phyloP scores from a whole-genome alignment of 345 rosid genomes.

The Gossypium anomalum region DNA sequence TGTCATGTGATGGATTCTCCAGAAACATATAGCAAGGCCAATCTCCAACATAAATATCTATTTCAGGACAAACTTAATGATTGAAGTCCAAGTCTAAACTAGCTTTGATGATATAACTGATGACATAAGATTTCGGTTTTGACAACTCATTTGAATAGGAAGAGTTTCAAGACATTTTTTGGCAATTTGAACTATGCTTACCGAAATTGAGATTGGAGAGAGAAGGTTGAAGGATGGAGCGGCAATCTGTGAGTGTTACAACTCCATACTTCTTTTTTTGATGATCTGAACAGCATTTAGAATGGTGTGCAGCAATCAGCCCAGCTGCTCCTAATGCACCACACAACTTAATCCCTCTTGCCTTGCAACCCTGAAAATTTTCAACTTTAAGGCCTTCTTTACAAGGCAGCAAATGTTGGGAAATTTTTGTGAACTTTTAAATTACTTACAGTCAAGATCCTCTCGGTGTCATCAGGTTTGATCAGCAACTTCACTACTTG shows the following conservation, averaged over 20 bases:
- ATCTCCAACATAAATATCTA: not conserved
- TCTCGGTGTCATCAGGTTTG: slow-evolving; percentile 22
- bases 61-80: not conserved
- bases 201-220: slow-evolving; percentile 33
- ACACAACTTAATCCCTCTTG: slow-evolving; percentile 26
- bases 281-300: slow-evolving; percentile 8
- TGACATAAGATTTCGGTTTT: not conserved
- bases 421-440: too few species aligned
- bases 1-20: not conserved
- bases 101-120: not conserved
- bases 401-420: too few species aligned
- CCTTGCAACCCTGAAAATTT: slow-evolving; percentile 22
- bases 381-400: not conserved
- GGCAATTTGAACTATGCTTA: not conserved
- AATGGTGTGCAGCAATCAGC: slow-evolving; percentile 19
- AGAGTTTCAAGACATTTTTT: not conserved
- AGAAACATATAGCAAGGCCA: not conserved
- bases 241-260: slow-evolving; percentile 29
- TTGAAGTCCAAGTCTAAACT: not conserved
- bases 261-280: slow-evolving; percentile 23
- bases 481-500: slow-evolving; percentile 38
- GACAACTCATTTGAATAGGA: not conserved
- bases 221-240: slow-evolving; percentile 36
- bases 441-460: slow-evolving; percentile 29
- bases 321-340: slow-evolving; percentile 26